A percentile compares a stretch with the other conserved stretches of the same genome.
Evolutionary conservation across 805 yeast genomes (phyloP).

Genomic region (Cyberlindnera galapagoensis): DNA sequence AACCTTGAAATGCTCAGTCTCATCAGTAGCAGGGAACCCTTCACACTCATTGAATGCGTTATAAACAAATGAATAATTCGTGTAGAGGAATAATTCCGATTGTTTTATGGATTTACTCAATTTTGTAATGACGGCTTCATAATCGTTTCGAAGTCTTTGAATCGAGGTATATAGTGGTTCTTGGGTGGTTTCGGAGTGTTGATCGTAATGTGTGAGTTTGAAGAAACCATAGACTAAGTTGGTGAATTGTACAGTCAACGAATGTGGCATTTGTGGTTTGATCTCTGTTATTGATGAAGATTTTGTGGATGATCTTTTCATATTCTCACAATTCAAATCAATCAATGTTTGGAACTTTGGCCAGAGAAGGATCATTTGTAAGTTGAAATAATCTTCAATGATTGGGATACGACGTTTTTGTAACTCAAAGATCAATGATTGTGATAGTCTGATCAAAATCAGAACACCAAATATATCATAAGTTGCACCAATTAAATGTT

Average conservation of each 20-base stretch:
- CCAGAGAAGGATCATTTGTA: slow-evolving; percentile 69
- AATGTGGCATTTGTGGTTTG: slow-evolving; percentile 41
- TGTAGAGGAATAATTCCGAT: slow-evolving; percentile 65
- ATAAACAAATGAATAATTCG: slow-evolving; percentile 32
- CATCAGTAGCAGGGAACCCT: slow-evolving; percentile 35
- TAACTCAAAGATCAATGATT: slow-evolving; percentile 54
- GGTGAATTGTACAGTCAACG: slow-evolving; percentile 74
- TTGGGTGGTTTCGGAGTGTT: slow-evolving; percentile 26
- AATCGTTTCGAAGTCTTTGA: slow-evolving; percentile 66
- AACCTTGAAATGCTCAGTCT: slow-evolving; percentile 37
- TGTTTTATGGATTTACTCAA: slow-evolving; percentile 48
- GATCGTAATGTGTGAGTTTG: slow-evolving; percentile 38
- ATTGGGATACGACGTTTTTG: slow-evolving; percentile 69
- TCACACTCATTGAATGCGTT: slow-evolving; percentile 29
- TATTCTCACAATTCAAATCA: slow-evolving; percentile 68
- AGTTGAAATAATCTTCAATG: slow-evolving; percentile 61
- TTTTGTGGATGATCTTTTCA: slow-evolving; percentile 41
- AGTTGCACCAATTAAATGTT: slow-evolving; percentile 30
- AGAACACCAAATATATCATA: slow-evolving; percentile 77
- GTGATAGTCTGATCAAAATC: slow-evolving; percentile 65
- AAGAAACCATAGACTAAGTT: slow-evolving; percentile 65
- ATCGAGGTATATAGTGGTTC: slow-evolving; percentile 76
- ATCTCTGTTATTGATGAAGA: slow-evolving; percentile 24
- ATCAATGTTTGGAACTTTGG: slow-evolving; percentile 74
- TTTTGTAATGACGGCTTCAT: slow-evolving; percentile 71